Base-by-base conservation (phyloP, 1,284 basidiomycete species). In the Boletellus deceptivus region DNA sequence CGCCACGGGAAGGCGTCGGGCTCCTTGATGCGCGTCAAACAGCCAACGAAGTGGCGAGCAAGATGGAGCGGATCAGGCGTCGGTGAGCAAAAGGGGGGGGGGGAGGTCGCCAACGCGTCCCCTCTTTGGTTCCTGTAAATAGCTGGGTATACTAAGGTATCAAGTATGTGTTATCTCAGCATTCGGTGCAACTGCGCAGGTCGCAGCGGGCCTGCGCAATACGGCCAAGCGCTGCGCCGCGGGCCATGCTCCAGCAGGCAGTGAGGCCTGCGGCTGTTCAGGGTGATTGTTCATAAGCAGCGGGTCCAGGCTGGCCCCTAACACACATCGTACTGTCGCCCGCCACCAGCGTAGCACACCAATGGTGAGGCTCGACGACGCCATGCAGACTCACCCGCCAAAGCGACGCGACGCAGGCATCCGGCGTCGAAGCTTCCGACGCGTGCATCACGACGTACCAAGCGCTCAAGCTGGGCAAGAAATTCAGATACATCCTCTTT, bases 401-500 rank as follows among this genome's bases (percentile, higher is more conserved):
- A 54, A 34, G 29, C 18, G 27, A 33, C 7, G 29, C 6, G 20
- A 2, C 17, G 16, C 55, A 92, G 89, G 76, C 88, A 59, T 93
- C 91, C 62, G 93, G 93, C 59, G 82, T 94, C 64, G 64, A 70
- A 60, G 82, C 87, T 56, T 73, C 79, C 75, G 59, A 70, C 8
- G 64, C 75, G 17, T 93, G 92, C 72, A 68, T 93, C 56, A 67
- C 74, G 14, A 72, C 72, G 52, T 98, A 77, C 80, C 81, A 90
- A 69, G 73, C 80, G 49, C 81, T 98, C 67, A 97, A 98, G 79
- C 76, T 89, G 39, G 80, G 80, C 65, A 91, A 89, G 78, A 89
- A 84, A 74, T 64, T 73, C 75, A 91, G 89, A 71, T 98, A 91
- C 80, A 85, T 98, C 75, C 79, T 95, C 73, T 97, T 83, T 79